phyloP scores from a whole-genome alignment of 257 asterid genomes.

The Penstemon barbatus region DNA sequence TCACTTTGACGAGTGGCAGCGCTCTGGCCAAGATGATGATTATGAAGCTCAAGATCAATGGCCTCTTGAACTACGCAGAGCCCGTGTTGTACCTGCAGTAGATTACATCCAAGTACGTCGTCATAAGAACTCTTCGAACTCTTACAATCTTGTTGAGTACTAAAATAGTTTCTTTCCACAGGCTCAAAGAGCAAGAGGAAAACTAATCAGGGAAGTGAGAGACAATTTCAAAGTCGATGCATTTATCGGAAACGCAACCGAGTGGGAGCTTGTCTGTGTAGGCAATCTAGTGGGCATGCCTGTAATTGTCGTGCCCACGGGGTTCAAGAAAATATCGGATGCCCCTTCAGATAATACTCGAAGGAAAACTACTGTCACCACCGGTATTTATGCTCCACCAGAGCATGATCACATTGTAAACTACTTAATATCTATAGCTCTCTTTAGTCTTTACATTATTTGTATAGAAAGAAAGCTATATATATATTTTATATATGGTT shows the following conservation, averaged over 20 bases:
- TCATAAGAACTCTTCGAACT: not conserved
- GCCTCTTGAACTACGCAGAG: slow-evolving; percentile 91
- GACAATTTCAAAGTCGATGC: slow-evolving; percentile 73
- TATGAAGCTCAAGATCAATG: slow-evolving; percentile 96
- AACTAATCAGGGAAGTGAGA: slow-evolving; percentile 67
- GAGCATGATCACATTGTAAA: slow-evolving; percentile 86
- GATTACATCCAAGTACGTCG: slow-evolving; percentile 77
- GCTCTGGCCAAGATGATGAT: slow-evolving; percentile 66
- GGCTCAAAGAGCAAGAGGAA: slow-evolving; percentile 91
- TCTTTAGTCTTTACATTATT: no score
- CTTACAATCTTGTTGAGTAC: not conserved
- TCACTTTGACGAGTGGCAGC: slow-evolving; percentile 96
- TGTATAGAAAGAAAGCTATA: no score
- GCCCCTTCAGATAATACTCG: slow-evolving; percentile 56
- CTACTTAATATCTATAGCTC: not conserved
- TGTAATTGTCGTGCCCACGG: slow-evolving; percentile 74
- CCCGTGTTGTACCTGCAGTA: slow-evolving; percentile 88
- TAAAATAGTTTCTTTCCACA: slow-evolving; percentile 26
- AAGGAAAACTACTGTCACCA: slow-evolving; percentile 66
- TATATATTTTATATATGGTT: no score
- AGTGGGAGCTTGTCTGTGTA: slow-evolving; percentile 81
- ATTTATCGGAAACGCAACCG: slow-evolving; percentile 76
- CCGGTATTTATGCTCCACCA: slow-evolving; percentile 87
- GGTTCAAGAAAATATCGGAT: slow-evolving; percentile 61
- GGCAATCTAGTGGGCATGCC: slow-evolving; percentile 95